These are phyloP conservation scores for Macrophomina tecta DNA, from an alignment of 2,329 filamentous ascomycete species.

Conservation along the genomic window DNA sequence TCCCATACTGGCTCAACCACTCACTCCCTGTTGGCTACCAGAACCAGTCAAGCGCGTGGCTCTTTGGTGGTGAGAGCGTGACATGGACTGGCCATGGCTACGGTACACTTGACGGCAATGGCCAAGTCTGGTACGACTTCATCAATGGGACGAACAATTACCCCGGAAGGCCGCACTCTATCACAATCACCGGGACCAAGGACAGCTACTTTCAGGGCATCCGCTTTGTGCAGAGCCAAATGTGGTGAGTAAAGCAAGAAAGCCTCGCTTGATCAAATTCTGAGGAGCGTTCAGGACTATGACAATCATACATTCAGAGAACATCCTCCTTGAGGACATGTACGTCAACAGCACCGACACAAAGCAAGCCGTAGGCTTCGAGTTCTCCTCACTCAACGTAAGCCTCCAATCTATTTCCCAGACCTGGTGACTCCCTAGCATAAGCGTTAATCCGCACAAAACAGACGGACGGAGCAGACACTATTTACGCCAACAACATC, in stretches of 20 bases:
- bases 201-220: slow-evolving; percentile 58
- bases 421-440: slow-evolving; percentile 59
- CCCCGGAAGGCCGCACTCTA: slow-evolving; percentile 52
- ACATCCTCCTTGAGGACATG: slow-evolving; percentile 57
- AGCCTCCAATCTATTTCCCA: background rate
- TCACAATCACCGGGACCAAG: slow-evolving; percentile 59
- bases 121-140: slow-evolving; percentile 69
- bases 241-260: slow-evolving; percentile 52
- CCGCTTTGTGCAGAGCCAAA: slow-evolving; percentile 63
- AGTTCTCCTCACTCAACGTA: slow-evolving; percentile 23
- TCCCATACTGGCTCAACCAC: slow-evolving; percentile 39
- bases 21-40: slow-evolving; percentile 39
- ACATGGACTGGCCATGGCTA: slow-evolving; percentile 56
- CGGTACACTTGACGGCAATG: slow-evolving; percentile 68
- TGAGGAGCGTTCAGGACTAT: slow-evolving; percentile 44
- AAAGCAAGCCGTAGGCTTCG: slow-evolving; percentile 11
- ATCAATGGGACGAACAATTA: slow-evolving; percentile 24
- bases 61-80: slow-evolving; percentile 58
- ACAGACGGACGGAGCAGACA: slow-evolving; percentile 65
- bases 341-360: slow-evolving; percentile 69
- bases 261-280: background rate
- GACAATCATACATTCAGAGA: slow-evolving; percentile 57
- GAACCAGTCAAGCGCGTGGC: slow-evolving; percentile 39
- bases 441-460: slow-evolving; percentile 38
- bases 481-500: slow-evolving; percentile 66